Conservation (phyloP, 352 stramenopile genomes). For the Phytophthora multivora region DNA sequence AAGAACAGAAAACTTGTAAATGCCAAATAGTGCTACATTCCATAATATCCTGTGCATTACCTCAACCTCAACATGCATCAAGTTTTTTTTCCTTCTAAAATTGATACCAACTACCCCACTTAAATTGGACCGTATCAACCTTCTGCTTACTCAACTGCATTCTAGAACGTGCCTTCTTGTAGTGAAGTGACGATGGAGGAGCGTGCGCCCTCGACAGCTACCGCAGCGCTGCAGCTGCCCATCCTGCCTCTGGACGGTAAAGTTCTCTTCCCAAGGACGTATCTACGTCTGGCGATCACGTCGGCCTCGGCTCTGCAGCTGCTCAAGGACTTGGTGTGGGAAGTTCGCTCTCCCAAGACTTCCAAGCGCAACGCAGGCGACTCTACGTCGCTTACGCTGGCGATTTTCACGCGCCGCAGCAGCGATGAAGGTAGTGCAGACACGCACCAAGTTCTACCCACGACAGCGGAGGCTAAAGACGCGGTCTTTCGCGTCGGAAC, state of each 20-base stretch:
- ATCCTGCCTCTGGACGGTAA: conserved; percentile 72
- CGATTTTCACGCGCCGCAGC: conserved; percentile 66
- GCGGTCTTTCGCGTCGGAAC: conserved; percentile 65
- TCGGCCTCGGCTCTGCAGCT: conserved; percentile 67
- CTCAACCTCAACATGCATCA: conserved; percentile 6
- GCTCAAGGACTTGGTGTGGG: conserved; percentile 81
- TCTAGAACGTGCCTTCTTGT: conserved; percentile 22
- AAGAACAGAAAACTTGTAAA: neutral
- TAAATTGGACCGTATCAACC: conserved; percentile 4
- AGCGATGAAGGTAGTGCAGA: conserved; percentile 21
- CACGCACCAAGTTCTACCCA: conserved; percentile 10
- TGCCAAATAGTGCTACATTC: neutral
- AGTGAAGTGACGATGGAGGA: conserved; percentile 19
- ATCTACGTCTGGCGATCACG: conserved; percentile 74
- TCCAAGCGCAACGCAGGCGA: conserved; percentile 26
- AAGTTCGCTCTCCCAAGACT: conserved; percentile 62
- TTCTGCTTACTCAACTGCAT: conserved; percentile 29
- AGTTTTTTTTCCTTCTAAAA: too few relatives aligned
- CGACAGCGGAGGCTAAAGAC: conserved; percentile 26
- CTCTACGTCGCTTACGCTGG: conserved; percentile 53
- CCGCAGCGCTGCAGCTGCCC: conserved; percentile 49
- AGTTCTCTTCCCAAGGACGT: conserved; percentile 79
- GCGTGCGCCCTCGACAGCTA: conserved; percentile 18
- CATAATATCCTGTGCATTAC: neutral
- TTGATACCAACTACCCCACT: conserved; percentile 1